Percentiles rank a stretch among this genome's conserved stretches.
phyloP scores from a whole-genome alignment of 2,329 filamentous ascomycete genomes.

The Hypoxylon sp. region DNA sequence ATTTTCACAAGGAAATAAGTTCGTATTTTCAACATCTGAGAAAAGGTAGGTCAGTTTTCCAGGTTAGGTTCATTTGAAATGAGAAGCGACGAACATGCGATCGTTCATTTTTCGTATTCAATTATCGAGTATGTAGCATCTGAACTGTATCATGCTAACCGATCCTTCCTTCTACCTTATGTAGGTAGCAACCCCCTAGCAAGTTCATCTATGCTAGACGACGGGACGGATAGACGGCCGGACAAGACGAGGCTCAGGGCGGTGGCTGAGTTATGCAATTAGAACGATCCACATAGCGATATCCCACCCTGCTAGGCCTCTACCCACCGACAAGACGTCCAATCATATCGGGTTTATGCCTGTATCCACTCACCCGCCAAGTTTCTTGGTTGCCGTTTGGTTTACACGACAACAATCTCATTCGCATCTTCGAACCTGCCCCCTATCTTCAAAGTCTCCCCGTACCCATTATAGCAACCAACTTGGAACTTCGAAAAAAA shows the following conservation, averaged over 20 bases:
- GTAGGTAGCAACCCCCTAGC: neutral
- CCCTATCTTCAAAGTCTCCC: constrained; percentile 33
- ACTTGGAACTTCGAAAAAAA: constrained; percentile 18
- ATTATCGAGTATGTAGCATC: neutral
- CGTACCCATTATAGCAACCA: constrained; percentile 30
- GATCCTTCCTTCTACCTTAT: no score
- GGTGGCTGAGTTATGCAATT: constrained; percentile 37
- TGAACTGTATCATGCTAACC: neutral
- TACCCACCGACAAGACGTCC: constrained; percentile 12
- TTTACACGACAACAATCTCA: constrained; percentile 38
- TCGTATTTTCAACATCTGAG: neutral
- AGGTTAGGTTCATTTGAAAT: neutral
- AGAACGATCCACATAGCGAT: constrained; percentile 24
- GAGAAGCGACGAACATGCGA: neutral
- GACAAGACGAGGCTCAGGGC: neutral
- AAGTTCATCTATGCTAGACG: constrained; percentile 5
- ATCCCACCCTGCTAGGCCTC: neutral
- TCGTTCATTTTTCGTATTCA: neutral
- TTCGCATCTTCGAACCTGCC: constrained; percentile 31
- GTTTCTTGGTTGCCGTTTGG: constrained; percentile 25
- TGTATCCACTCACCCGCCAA: constrained; percentile 38
- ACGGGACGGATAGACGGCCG: neutral
- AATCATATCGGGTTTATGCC: constrained; percentile 24
- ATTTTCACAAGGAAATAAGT: constrained; percentile 13
- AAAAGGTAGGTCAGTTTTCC: neutral